A percentile compares a stretch with the other conserved stretches of the same genome.
These are phyloP conservation scores for Cryptosporidium andersoni DNA, from an alignment of 169 alveolate genomes.

Conservation along the genomic window DNA sequence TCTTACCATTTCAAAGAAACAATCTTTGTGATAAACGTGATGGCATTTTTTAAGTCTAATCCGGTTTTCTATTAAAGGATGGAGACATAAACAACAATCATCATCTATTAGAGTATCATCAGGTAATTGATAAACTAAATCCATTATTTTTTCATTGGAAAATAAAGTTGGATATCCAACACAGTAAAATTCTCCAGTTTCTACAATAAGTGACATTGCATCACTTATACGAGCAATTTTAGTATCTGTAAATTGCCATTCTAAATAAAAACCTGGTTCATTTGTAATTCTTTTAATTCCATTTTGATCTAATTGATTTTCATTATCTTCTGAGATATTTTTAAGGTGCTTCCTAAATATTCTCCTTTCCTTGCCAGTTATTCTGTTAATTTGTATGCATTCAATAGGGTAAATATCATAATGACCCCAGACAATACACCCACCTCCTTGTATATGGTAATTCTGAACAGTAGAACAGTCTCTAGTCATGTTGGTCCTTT, in stretches of 20 bases:
- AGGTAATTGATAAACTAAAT: background rate
- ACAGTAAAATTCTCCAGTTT: constrained; percentile 53
- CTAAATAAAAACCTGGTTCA: constrained; percentile 8
- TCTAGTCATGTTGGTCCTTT: too few species aligned
- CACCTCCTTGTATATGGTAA: background rate
- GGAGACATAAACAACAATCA: constrained; percentile 64
- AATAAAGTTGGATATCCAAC: constrained; percentile 29
- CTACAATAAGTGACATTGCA: constrained; percentile 56
- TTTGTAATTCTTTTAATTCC: background rate
- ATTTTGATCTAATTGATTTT: background rate
- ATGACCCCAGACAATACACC: constrained; percentile 52
- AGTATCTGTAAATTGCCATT: constrained; percentile 71
- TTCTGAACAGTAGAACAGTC: too few species aligned
- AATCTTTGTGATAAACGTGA: constrained; percentile 46
- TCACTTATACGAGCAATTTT: constrained; percentile 34
- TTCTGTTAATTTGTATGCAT: constrained; percentile 55
- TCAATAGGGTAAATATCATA: constrained; percentile 69
- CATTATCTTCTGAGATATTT: background rate
- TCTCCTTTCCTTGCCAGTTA: constrained; percentile 62
- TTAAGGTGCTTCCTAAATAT: constrained; percentile 44
- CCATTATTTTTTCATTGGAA: constrained; percentile 27
- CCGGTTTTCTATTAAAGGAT: constrained; percentile 21
- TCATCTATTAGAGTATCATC: constrained; percentile 31
- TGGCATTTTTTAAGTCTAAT: constrained; percentile 48
- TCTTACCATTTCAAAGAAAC: constrained; percentile 47